Conservation (phyloP, 1,284 basidiomycete species). For the Tilletiaria anomala region DNA sequence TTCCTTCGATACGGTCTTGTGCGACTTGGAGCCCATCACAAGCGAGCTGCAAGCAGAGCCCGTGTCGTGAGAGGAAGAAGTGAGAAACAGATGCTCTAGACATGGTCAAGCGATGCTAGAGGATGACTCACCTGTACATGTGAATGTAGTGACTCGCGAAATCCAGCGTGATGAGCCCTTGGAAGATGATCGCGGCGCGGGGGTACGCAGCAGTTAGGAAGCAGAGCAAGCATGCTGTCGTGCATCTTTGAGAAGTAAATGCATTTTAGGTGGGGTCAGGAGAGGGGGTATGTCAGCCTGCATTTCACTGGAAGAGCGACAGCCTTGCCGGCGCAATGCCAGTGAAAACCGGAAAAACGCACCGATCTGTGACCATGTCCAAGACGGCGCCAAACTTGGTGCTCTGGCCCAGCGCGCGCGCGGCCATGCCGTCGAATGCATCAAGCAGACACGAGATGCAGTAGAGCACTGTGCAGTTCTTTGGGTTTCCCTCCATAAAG, state of each 20-base stretch:
- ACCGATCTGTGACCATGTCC: conserved; percentile 99
- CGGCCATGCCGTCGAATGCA: conserved; percentile 85
- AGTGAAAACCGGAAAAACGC: too few species aligned
- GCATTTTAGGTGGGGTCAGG: too few species aligned
- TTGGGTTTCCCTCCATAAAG: conserved; percentile 71
- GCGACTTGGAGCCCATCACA: conserved; percentile 75
- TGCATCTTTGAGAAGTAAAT: too few species aligned
- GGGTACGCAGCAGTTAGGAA: conserved; percentile 86
- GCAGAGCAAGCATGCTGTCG: conserved; percentile 84
- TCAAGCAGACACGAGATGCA: conserved; percentile 85
- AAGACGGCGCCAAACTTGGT: conserved; percentile 94
- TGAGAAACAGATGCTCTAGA: background rate
- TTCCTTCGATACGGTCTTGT: conserved; percentile 79
- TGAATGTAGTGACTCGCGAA: conserved; percentile 99
- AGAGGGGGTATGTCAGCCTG: background rate
- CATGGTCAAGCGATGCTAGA: too few species aligned
- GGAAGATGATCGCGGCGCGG: conserved; percentile 65
- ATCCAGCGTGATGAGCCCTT: conserved; percentile 89
- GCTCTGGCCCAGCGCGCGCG: conserved; percentile 69
- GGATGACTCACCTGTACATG: conserved; percentile 83
- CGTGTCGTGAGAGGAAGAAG: conserved; percentile 5
- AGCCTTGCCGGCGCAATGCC: background rate
- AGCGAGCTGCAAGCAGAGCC: conserved; percentile 60
- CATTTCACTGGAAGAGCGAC: background rate
- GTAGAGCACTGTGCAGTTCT: conserved; percentile 79